Conservation (phyloP, 192 early-diverging fungal genomes). For the Thoreauomyces humboldtii region DNA sequence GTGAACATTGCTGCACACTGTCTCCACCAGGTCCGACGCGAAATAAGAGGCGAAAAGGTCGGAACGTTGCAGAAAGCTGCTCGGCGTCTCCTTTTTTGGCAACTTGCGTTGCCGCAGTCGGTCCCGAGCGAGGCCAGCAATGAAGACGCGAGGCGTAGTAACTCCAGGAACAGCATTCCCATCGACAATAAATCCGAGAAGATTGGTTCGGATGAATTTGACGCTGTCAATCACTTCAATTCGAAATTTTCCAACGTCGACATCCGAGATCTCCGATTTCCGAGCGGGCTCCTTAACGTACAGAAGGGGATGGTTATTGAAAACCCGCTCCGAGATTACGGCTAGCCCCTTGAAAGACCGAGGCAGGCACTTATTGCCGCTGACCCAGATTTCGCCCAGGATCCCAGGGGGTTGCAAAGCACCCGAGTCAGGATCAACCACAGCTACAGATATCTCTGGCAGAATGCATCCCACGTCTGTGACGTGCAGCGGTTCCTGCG, state of each 20-base stretch:
- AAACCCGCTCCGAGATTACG: conserved; percentile 71
- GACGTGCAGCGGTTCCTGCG: background rate
- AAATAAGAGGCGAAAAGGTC: too few relatives aligned
- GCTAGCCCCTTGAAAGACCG: conserved; percentile 77
- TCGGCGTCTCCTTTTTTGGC: conserved; percentile 1
- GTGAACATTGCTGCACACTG: conserved; percentile 14
- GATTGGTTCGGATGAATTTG: conserved; percentile 73
- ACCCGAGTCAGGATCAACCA: conserved; percentile 80
- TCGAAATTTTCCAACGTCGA: background rate
- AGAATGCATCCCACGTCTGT: conserved; percentile 22
- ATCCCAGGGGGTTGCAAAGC: conserved; percentile 69
- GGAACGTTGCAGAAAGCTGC: too few relatives aligned
- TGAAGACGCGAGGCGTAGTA: conserved; percentile 60
- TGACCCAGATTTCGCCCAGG: conserved; percentile 85
- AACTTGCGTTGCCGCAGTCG: conserved; percentile 52
- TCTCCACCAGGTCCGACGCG: conserved; percentile 35
- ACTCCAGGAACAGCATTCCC: conserved; percentile 18
- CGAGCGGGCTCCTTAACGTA: conserved; percentile 5
- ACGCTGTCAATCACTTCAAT: conserved; percentile 4
- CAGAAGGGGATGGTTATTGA: conserved; percentile 62
- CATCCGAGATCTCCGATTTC: background rate
- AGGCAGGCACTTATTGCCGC: conserved; percentile 63
- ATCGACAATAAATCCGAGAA: conserved; percentile 55
- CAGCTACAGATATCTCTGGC: conserved; percentile 51
- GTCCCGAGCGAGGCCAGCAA: conserved; percentile 78